Conservation (phyloP, 352 stramenopile species). For the Phytophthora syringae region DNA sequence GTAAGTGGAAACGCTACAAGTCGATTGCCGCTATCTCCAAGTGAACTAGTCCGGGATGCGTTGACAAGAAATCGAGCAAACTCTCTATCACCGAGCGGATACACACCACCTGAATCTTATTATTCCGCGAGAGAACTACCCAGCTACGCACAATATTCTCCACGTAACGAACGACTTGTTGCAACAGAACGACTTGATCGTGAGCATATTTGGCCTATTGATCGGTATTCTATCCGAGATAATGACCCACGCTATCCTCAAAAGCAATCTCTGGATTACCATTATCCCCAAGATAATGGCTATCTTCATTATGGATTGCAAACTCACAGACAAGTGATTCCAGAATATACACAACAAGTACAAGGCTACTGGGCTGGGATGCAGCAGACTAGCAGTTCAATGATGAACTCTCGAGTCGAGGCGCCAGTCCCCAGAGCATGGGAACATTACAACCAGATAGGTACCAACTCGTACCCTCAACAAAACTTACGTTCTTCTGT, state of each 20-base stretch:
- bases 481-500: conserved; percentile 1
- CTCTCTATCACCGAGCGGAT: conserved; percentile 21
- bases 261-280: conserved; percentile 17
- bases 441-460: conserved; percentile 15
- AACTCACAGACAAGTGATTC: conserved; percentile 9
- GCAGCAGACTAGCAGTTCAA: not conserved
- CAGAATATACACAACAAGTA: conserved; percentile 17
- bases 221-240: conserved; percentile 14
- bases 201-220: conserved; percentile 25
- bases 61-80: conserved; percentile 42
- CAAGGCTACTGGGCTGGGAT: conserved; percentile 13
- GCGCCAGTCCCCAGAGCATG: conserved; percentile 4
- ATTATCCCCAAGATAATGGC: conserved; percentile 18
- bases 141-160: conserved; percentile 22
- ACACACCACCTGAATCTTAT: conserved; percentile 15
- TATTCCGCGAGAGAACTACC: conserved; percentile 47
- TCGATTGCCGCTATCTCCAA: conserved; percentile 51
- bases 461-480: conserved; percentile 7
- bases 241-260: conserved; percentile 12
- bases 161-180: conserved; percentile 30
- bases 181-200: conserved; percentile 50
- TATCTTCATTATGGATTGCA: conserved; percentile 22
- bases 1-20: conserved; percentile 22
- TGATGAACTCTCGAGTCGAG: conserved; percentile 3
- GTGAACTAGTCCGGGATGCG: conserved; percentile 60